phyloP scores from a whole-genome alignment of 2,329 filamentous ascomycete genomes.

The Penicillium sp. region DNA sequence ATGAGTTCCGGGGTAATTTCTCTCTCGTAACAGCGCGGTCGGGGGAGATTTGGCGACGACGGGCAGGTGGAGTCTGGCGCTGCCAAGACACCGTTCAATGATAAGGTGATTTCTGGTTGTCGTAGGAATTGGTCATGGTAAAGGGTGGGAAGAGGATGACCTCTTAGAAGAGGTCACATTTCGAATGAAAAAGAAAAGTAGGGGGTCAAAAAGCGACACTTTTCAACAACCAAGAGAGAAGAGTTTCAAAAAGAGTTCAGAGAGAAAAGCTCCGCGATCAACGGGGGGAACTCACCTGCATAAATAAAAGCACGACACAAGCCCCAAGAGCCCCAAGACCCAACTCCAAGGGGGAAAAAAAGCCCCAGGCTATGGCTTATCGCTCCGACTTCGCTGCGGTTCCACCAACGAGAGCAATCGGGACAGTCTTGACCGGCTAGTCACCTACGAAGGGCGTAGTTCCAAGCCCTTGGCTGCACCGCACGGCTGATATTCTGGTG shows the following conservation, averaged over 20 bases:
- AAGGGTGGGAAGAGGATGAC: not conserved
- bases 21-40: conserved; percentile 32
- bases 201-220: not conserved
- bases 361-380: conserved; percentile 17
- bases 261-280: not conserved
- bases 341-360: not conserved
- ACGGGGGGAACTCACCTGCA: conserved; percentile 10
- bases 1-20: conserved; percentile 33
- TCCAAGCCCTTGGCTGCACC: conserved; percentile 23
- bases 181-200: not conserved
- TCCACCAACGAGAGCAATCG: conserved; percentile 18
- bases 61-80: conserved; percentile 28
- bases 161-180: not conserved
- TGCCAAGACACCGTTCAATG: conserved; percentile 25
- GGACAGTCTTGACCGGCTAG: conserved; percentile 11
- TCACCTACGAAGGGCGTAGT: conserved; percentile 18
- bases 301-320: conserved; percentile 17
- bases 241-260: not conserved
- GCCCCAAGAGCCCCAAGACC: not conserved
- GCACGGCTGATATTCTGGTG: not conserved
- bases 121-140: conserved; percentile 28
- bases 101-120: conserved; percentile 26
- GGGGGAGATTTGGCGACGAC: conserved; percentile 11
- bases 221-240: not conserved
- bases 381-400: conserved; percentile 30